A percentile compares a stretch with the other conserved stretches of the same genome.
Conservation (phyloP, 768 basidiomycete species). For the Pleurotus platypus region DNA sequence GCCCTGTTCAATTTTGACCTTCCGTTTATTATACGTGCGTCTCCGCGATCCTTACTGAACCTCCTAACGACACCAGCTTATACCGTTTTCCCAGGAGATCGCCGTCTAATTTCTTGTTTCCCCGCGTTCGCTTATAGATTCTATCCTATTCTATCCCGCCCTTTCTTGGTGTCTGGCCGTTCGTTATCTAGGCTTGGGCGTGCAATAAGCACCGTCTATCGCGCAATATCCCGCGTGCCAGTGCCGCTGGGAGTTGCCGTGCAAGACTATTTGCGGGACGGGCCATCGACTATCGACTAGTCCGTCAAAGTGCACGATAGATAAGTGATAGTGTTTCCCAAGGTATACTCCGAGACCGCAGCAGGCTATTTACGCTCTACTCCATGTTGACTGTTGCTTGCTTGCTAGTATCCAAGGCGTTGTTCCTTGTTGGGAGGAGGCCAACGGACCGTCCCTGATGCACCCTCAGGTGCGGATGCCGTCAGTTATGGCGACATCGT, state of each 20-base stretch:
- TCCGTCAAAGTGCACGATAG: not conserved
- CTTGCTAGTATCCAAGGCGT: not conserved
- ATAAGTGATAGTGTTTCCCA: not conserved
- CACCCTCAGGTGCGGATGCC: too few species aligned
- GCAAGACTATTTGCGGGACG: not conserved
- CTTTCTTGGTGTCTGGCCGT: not conserved
- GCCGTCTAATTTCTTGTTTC: not conserved
- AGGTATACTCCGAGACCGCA: not conserved
- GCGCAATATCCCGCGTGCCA: not conserved
- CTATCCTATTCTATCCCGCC: not conserved
- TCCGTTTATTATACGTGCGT: too few species aligned
- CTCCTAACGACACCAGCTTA: not conserved
- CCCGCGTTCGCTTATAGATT: not conserved
- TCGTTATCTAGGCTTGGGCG: not conserved
- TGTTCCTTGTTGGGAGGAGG: too few species aligned
- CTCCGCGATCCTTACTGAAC: not conserved
- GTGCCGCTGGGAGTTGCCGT: not conserved
- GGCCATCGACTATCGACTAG: not conserved
- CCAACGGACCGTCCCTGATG: too few species aligned
- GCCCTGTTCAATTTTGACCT: too few species aligned
- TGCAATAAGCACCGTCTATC: constrained; percentile 7
- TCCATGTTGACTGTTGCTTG: too few species aligned
- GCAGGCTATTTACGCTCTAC: not conserved
- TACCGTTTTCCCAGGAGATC: not conserved
- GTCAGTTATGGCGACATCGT: too few species aligned